These are phyloP conservation scores for Lactarius hengduanensis DNA, from an alignment of 768 basidiomycete species.

Conservation along the genomic window DNA sequence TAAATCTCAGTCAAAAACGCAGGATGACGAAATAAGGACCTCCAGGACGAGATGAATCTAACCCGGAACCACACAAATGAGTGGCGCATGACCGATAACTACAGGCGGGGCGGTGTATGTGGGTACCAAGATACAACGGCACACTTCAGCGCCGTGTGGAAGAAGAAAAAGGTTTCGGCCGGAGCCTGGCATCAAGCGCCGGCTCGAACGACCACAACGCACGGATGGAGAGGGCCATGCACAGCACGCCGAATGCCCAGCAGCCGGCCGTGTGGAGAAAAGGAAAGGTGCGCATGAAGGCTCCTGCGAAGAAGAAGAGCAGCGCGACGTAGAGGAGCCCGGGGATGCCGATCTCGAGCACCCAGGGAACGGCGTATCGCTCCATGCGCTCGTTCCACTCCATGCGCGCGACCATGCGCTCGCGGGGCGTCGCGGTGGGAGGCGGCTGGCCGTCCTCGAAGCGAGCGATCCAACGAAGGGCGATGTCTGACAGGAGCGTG, in stretches of 20 bases:
- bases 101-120: not conserved
- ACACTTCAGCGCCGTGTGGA: not conserved
- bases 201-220: slow-evolving; percentile 14
- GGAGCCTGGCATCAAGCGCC: slow-evolving; percentile 16
- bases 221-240: not conserved
- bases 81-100: not conserved
- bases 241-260: not conserved
- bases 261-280: not conserved
- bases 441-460: slow-evolving; percentile 10
- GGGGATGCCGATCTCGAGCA: slow-evolving; percentile 17
- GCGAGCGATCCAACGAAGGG: slow-evolving; percentile 19
- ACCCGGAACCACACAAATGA: not conserved
- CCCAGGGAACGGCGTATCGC: slow-evolving; percentile 14
- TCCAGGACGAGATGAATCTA: not conserved
- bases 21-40: not conserved
- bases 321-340: slow-evolving; percentile 14
- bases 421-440: slow-evolving; percentile 1
- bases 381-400: slow-evolving; percentile 22
- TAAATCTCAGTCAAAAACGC: not conserved
- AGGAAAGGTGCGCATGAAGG: slow-evolving; percentile 12
- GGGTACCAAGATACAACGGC: too few relatives aligned
- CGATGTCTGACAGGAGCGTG: slow-evolving; percentile 18
- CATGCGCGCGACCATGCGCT: slow-evolving; percentile 22
- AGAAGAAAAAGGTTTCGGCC: slow-evolving; percentile 14
- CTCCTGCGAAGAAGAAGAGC: slow-evolving; percentile 8